Evolutionary conservation across 805 yeast species (phyloP), one percentile per base, ranked within the genome.

Genomic region (Grigorovia jiainica): DNA sequence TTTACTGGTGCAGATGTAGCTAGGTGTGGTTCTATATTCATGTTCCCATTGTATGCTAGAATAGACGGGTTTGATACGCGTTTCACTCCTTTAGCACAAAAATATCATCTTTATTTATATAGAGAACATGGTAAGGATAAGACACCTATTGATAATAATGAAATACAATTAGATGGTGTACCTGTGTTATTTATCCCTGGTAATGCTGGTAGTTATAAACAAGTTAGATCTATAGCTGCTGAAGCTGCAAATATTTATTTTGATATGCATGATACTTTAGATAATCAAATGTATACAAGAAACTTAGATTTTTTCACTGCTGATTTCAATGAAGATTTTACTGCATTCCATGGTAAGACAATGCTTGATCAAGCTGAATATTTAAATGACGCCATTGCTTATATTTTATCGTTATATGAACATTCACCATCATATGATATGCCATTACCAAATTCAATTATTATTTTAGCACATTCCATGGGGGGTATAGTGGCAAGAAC

Each of bases 171-270:
- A 16, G 71, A 68, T 42, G 97, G 97, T 0, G 73, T 84, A 1
- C 99, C 99, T 0, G 87, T 87, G 1, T 65, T 92, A 13, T 92
- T 92, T 60, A 82, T 94, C 33, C 98, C 98, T 1, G 99, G 99
- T 0, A 92, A 94, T 57, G 98, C 98, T 0, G 99, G 99, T 1
- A 81, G 94, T 43, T 87, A 77, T 60, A 75, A 78, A 49, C 99
- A 92, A 61, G 95, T 76, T 8, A 68, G 98, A 40, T 85, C 96
- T 1, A 74, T 90, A n/a, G 97, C 97, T 0, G 79, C 97, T 1
- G 82, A 82, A 49, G 67, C 84, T 19, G 73, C 95, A 1, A 69
- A 71, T 34, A 51, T 73, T 3, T 80, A 67, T 50, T 71, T 66
- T 48, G 71, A 72, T 3, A 35, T 56, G 13, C 37, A 45, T 36